These are phyloP conservation scores for Nicotiana obtusifolia DNA, from an alignment of 257 asterid genomes.

Conservation along the genomic window DNA sequence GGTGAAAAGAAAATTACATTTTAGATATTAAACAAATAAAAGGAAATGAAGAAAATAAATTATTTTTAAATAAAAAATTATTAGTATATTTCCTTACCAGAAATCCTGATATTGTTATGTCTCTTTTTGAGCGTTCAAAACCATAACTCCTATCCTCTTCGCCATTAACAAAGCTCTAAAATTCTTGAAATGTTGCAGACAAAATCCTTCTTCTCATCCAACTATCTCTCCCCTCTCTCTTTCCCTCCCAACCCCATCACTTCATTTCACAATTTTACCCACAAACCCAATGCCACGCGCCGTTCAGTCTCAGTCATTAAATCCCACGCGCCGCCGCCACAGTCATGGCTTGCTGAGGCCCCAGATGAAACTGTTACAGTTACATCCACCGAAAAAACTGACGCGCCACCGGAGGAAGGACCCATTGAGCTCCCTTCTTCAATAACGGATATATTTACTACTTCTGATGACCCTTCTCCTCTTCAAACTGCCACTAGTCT, in stretches of 20 bases:
- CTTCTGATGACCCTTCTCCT: slow-evolving; percentile 46
- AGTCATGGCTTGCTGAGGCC: slow-evolving; percentile 20
- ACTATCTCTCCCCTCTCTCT: slow-evolving; percentile 8
- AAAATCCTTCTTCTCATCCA: slow-evolving; percentile 19
- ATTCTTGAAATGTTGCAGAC: slow-evolving; percentile 20
- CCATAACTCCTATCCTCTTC: not conserved
- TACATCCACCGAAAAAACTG: too few relatives aligned
- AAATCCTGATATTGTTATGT: not conserved
- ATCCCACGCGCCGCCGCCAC: slow-evolving; percentile 15
- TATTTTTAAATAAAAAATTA: too few relatives aligned
- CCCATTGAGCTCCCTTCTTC: slow-evolving; percentile 68
- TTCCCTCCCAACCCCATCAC: not conserved
- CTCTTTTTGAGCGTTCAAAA: not conserved
- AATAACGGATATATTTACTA: slow-evolving; percentile 34
- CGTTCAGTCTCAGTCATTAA: slow-evolving; percentile 16
- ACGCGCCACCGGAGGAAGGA: slow-evolving; percentile 35
- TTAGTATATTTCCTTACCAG: not conserved
- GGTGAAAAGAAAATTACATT: too few relatives aligned
- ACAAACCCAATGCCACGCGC: not conserved
- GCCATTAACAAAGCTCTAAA: not conserved
- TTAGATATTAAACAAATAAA: too few relatives aligned
- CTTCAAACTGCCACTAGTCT: slow-evolving; percentile 82
- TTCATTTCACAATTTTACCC: not conserved
- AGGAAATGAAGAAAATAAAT: too few relatives aligned
- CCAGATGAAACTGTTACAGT: slow-evolving; percentile 7